Evolutionary conservation across 495 filamentous ascomycete species (phyloP).

Genomic region (Penicillium atrosanguineum): DNA sequence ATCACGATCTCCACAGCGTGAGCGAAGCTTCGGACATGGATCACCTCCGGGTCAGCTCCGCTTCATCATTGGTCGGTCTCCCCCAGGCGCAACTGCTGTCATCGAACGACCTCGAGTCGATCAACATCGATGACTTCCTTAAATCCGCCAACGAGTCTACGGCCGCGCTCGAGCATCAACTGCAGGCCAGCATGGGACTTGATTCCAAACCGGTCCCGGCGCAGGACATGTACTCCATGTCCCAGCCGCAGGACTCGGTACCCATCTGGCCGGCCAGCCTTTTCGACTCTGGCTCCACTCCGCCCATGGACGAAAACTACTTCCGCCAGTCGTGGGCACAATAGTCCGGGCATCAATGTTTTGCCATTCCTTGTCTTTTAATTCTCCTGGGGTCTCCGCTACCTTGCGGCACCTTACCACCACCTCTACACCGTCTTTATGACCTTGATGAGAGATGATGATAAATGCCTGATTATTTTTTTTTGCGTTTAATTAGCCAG

Average conservation of each 20-base stretch:
- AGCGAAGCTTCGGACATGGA: slow-evolving; percentile 56
- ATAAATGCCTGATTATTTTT: slow-evolving; percentile 41
- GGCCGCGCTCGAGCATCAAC: slow-evolving; percentile 45
- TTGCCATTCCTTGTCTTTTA: slow-evolving; percentile 11
- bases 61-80: slow-evolving; percentile 53
- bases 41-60: slow-evolving; percentile 51
- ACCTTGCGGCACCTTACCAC: slow-evolving; percentile 40
- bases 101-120: slow-evolving; percentile 52
- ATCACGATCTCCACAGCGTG: slow-evolving; percentile 47
- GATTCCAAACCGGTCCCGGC: slow-evolving; percentile 36
- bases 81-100: slow-evolving; percentile 51
- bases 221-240: slow-evolving; percentile 34
- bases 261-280: slow-evolving; percentile 39
- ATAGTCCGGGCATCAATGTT: slow-evolving; percentile 22
- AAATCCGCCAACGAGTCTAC: slow-evolving; percentile 49
- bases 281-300: slow-evolving; percentile 32
- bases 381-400: slow-evolving; percentile 20
- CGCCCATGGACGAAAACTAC: slow-evolving; percentile 36
- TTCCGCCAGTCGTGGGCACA: slow-evolving; percentile 39
- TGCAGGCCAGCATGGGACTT: slow-evolving; percentile 44
- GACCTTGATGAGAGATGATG: slow-evolving; percentile 56
- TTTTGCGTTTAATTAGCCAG: slow-evolving; percentile 41
- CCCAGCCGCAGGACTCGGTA: slow-evolving; percentile 33
- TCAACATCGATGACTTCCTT: slow-evolving; percentile 65
- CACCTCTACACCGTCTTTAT: slow-evolving; percentile 51